Conservation (phyloP, 305 asterid genomes). For the Andrographis paniculata region DNA sequence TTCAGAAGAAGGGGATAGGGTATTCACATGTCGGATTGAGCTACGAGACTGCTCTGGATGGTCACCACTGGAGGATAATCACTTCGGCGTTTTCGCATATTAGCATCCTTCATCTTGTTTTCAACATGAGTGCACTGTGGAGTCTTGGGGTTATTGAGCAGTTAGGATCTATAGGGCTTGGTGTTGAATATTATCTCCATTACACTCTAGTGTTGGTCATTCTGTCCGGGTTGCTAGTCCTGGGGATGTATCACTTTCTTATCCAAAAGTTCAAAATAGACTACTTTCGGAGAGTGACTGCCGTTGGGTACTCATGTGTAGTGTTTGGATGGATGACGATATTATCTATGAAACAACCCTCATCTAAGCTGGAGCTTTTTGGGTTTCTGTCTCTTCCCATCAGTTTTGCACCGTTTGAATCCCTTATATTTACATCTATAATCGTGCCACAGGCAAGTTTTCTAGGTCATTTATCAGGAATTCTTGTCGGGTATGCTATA, state of each 20-base stretch:
- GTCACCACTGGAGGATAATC: slow-evolving; percentile 90
- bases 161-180: slow-evolving; percentile 64
- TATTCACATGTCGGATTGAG: slow-evolving; percentile 86
- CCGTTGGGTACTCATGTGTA: slow-evolving; percentile 96
- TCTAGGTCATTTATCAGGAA: slow-evolving; percentile 87
- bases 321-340: slow-evolving; percentile 99
- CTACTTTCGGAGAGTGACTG: slow-evolving; percentile 83
- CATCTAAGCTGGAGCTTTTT: slow-evolving; percentile 78
- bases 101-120: slow-evolving; percentile 82
- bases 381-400: slow-evolving; percentile 93
- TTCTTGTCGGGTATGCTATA: slow-evolving; percentile 78
- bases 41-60: slow-evolving; percentile 73
- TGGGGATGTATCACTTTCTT: slow-evolving; percentile 68
- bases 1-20: slow-evolving; percentile 84
- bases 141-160: slow-evolving; percentile 76
- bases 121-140: slow-evolving; percentile 97
- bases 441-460: slow-evolving; percentile 97
- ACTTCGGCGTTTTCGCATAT: slow-evolving; percentile 90
- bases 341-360: slow-evolving; percentile 72
- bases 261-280: slow-evolving; percentile 73
- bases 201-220: slow-evolving; percentile 68
- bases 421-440: slow-evolving; percentile 82
- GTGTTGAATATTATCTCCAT: slow-evolving; percentile 70
- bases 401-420: slow-evolving; percentile 91
- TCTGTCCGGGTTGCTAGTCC: slow-evolving; percentile 74